A percentile compares a stretch with the other conserved stretches of the same genome.
phyloP scores from a whole-genome alignment of 495 filamentous ascomycete species.

The Aspergillus asperescens region DNA sequence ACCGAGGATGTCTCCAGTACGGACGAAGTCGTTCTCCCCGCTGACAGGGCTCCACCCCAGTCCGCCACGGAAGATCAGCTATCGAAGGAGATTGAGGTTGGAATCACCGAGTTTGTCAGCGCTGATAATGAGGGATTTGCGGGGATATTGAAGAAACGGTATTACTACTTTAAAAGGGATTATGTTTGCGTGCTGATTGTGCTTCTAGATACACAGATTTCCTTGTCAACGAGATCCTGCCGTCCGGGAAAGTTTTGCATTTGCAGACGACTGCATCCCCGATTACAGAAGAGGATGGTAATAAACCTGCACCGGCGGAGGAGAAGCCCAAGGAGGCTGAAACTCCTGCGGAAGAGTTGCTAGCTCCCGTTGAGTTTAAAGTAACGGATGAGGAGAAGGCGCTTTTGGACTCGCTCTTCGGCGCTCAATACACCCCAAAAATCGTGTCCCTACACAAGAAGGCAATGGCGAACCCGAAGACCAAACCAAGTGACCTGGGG shows the following conservation, averaged over 20 bases:
- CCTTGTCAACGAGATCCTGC: conserved; percentile 84
- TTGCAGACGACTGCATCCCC: conserved; percentile 46
- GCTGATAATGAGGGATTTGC: conserved; percentile 45
- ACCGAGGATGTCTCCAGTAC: conserved; percentile 25
- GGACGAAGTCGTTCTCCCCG: conserved; percentile 15
- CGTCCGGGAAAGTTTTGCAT: conserved; percentile 73
- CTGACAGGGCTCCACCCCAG: conserved; percentile 16
- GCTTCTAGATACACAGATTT: conserved; percentile 82
- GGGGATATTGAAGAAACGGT: conserved; percentile 58
- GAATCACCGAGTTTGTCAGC: conserved; percentile 53
- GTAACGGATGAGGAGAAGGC: conserved; percentile 45
- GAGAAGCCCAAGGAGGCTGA: conserved; percentile 7
- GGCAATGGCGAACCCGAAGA: conserved; percentile 37
- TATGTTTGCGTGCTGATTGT: conserved; percentile 8
- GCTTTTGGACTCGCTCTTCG: conserved; percentile 42
- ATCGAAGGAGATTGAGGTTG: conserved; percentile 47
- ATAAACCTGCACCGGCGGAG: conserved; percentile 7
- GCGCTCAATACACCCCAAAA: conserved; percentile 32
- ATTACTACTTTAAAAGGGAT: not conserved
- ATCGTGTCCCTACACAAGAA: conserved; percentile 43
- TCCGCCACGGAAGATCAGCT: conserved; percentile 25
- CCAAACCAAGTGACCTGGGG: conserved; percentile 39
- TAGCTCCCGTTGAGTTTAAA: conserved; percentile 24
- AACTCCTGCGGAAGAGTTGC: conserved; percentile 12
- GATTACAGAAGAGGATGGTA: conserved; percentile 10